Evolutionary conservation across 139 green algal species (phyloP).

Genomic region (Astrephomene gubernaculifera): DNA sequence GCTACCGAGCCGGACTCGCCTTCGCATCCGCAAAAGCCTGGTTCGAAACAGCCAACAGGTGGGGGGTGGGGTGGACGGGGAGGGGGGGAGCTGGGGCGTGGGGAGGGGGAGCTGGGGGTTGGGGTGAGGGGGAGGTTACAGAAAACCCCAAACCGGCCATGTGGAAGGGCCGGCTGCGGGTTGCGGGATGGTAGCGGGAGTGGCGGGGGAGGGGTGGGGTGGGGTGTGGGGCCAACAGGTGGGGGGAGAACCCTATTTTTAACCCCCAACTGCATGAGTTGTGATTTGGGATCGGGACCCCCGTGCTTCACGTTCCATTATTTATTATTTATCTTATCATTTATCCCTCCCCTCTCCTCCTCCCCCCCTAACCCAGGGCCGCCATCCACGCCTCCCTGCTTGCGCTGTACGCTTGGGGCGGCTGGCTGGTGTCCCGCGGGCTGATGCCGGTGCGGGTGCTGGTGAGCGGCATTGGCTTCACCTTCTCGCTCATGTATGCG

Average conservation of each 20-base stretch:
- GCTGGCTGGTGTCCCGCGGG: constrained; percentile 76
- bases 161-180: no score
- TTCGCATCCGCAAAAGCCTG: constrained; percentile 85
- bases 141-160: no score
- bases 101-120: not conserved
- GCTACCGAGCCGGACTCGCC: constrained; percentile 73
- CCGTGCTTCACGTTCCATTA: no score
- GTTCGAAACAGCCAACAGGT: constrained; percentile 74
- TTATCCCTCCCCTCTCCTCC: not conserved
- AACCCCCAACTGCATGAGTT: no score
- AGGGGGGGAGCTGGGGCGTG: not conserved
- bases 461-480: constrained; percentile 91
- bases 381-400: constrained; percentile 86
- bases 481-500: constrained; percentile 90
- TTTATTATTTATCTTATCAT: no score
- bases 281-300: no score
- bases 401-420: constrained; percentile 84
- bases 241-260: no score
- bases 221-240: no score
- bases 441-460: constrained; percentile 84
- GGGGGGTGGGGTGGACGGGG: not conserved
- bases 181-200: no score
- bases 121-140: no score
- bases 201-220: no score
- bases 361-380: constrained; percentile 53